Evolutionary conservation across 768 basidiomycete species (phyloP), one percentile per base, ranked within the genome.

Genomic region (Lyophyllum semitale): DNA sequence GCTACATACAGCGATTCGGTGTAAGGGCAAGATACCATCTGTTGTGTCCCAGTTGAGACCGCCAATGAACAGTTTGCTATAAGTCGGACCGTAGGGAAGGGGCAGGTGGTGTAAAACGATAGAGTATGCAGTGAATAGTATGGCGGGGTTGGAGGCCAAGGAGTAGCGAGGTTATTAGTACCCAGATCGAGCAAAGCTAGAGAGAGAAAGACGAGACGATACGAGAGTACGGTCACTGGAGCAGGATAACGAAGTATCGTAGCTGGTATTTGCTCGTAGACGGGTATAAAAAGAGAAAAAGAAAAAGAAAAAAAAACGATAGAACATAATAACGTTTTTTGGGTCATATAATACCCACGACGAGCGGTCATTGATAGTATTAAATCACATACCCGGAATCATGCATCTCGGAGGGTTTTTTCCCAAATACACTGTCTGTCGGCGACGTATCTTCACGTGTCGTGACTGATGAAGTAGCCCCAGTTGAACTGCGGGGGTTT

Each of bases 31-130:
- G 72, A 77, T 80, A 93, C 91, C 91, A 79, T 93, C 91, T 75
- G 87, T 89, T 67, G 91, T 93, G 68, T 92, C 90, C 91, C 91
- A 93, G 76, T 88, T 93, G 61, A 93, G 80, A 66, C 91, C 91
- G 63, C 91, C 91, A 71, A 93, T 86, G 77, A 93, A 93, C 81
- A 93, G 86, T 81, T 93, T 93, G 72, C 91, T 93, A 83, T 60
- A 57, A 62, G 64, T 55, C 57, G 62, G 53, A 57, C 59, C 54
- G 59, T 63, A 63, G 62, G 54, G 59, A 57, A 66, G 57, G 52
- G 26, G 58, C 53, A 62, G 55, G 59, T 54, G 62, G 50, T 50
- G 57, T 65, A 66, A 60, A 59, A 59, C 51, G 63, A 64, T 57
- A 63, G 63, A 48, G 59, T 65, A 67, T 57, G 62, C 63, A 65